Base-by-base conservation (phyloP, 495 filamentous ascomycete genomes). In the Bathelium albidoporum region DNA sequence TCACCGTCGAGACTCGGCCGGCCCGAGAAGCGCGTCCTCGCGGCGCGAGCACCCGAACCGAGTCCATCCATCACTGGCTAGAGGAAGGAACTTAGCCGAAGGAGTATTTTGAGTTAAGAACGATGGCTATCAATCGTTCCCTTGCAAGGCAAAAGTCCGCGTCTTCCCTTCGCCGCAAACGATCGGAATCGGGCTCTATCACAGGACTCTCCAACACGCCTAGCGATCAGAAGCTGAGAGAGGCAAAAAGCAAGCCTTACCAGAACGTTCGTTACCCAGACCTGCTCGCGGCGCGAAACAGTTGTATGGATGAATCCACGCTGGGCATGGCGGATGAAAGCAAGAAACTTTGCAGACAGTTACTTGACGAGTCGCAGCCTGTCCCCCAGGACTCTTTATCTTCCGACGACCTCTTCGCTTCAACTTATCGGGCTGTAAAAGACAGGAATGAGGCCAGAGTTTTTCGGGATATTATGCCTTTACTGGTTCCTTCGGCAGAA, bases 221-320 rank as follows among this genome's bases (percentile, higher is more conserved):
- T n/a, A n/a, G n/a, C n/a, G n/a, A n/a, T n/a, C 73, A 78, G 65
- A 53, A 78, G 66, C 73, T 66, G 69, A 71, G 75, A 39, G 71
- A 73, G 52, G 68, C 34, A 22, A 71, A 78, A 65, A 80, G 77
- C 64, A 66, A 69, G 12, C 70, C 64, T 41, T 81, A 82, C 60
- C 34, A 62, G 60, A 64, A 73, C 62, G 76, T 68, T 36, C 62
- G 66, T 12, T 80, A 78, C 60, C 32, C 62, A 14, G 66, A 52
- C 3, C 28, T 75, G 11, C 76, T 80, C 61, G 64, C 28, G 2
- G 70, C 70, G 16, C 73, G 74, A 49, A 73, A 71, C 12, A 76
- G 73, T 65, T 80, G 71, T 58, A 79, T 80, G 75, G 16, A 59
- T 4, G 59, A 75, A 59, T 76, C 62, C 5, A 55, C 71, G 3